Conservation (phyloP, 1,284 basidiomycete genomes). For the Exobasidium cylindrosporum region DNA sequence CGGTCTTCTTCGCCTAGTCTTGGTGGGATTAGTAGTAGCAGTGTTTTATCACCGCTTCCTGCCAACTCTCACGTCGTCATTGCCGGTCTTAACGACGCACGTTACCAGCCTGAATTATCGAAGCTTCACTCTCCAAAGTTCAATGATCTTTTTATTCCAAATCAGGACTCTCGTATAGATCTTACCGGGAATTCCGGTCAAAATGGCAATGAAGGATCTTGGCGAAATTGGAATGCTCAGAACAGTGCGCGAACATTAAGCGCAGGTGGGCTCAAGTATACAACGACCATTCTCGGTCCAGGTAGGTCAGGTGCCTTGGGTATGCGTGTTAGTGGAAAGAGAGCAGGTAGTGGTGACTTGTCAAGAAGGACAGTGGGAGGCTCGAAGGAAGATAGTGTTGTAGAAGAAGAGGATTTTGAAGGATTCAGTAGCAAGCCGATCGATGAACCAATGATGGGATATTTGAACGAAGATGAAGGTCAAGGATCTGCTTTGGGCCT, state of each 20-base stretch:
- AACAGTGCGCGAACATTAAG: neutral
- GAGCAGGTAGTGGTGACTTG: slow-evolving; percentile 10
- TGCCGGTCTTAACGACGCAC: slow-evolving; percentile 28
- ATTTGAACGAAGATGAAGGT: too few species aligned
- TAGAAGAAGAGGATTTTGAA: neutral
- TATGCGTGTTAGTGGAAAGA: slow-evolving; percentile 30
- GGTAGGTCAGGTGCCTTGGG: slow-evolving; percentile 38
- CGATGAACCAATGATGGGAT: neutral
- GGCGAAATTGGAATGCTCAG: neutral
- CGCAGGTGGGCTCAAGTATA: slow-evolving; percentile 29
- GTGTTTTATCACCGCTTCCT: slow-evolving; percentile 8
- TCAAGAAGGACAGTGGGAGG: neutral
- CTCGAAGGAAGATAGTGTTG: neutral
- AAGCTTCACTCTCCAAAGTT: slow-evolving; percentile 33
- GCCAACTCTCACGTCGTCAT: slow-evolving; percentile 33
- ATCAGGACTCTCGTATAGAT: neutral
- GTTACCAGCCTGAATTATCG: slow-evolving; percentile 32
- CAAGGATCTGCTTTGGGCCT: neutral
- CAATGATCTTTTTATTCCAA: neutral
- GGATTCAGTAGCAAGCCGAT: neutral
- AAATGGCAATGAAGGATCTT: neutral
- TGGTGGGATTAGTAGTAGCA: slow-evolving; percentile 1
- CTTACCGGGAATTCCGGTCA: neutral
- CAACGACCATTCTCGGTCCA: slow-evolving; percentile 43
- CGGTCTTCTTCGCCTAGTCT: slow-evolving; percentile 9